Conservation (phyloP, 331 rosid species). For the Pyrus hybrid region DNA sequence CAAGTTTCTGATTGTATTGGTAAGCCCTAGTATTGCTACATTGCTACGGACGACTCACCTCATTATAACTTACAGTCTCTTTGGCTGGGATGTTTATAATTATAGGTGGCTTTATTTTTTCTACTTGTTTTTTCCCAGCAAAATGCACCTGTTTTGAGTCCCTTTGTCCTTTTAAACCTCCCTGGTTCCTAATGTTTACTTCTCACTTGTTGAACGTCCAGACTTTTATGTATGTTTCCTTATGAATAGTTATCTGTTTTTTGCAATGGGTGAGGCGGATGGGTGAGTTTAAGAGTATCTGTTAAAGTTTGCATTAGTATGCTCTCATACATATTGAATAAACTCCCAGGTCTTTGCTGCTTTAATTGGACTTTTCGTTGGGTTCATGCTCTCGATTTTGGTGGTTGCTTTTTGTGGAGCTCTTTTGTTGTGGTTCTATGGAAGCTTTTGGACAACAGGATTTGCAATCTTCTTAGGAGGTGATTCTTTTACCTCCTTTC, state of each 20-base stretch:
- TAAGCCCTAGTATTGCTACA: conserved; percentile 26
- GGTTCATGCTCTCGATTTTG: conserved; percentile 62
- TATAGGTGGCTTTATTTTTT: neutral
- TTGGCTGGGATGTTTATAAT: neutral
- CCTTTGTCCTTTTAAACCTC: neutral
- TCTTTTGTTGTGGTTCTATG: conserved; percentile 78
- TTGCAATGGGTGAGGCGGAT: neutral
- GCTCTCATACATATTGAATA: conserved; percentile 15
- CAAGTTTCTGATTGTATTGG: conserved; percentile 70
- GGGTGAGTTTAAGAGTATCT: neutral
- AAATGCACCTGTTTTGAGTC: neutral
- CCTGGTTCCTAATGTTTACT: neutral
- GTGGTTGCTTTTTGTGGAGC: conserved; percentile 64
- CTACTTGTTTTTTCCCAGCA: neutral
- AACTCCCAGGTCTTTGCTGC: conserved; percentile 58
- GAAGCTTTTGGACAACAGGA: conserved; percentile 88
- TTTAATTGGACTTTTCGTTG: conserved; percentile 57
- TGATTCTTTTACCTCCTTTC: conserved; percentile 26
- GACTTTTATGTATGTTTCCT: neutral
- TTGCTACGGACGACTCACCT: neutral
- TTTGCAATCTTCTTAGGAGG: conserved; percentile 80
- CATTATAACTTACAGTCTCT: neutral
- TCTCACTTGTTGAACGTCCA: neutral
- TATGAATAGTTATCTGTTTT: neutral
- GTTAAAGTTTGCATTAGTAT: neutral